Evolutionary conservation across 2,329 filamentous ascomycete species (phyloP), one percentile per base, ranked within the genome.

Genomic region (Mariannaea sp.): DNA sequence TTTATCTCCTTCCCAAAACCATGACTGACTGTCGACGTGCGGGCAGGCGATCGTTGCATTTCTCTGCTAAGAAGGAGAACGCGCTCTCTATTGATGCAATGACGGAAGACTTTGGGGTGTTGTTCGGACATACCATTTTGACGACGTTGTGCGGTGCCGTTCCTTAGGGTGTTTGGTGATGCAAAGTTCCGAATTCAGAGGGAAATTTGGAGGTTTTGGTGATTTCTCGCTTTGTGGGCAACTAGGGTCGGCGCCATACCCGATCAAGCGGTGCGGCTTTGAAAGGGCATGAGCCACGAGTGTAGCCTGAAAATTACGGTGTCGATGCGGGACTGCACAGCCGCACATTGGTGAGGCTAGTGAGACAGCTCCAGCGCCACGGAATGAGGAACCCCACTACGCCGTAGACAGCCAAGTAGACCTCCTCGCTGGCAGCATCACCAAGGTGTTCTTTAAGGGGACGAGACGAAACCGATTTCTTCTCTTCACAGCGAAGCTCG

Each of bases 151-250:
- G 70, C 62, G 71, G 68, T 73, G 71, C 71, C 72, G 73, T 75
- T 67, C 61, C 62, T 69, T 54, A 70, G 66, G 70, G 69, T 70
- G 68, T 72, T 71, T 73, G 72, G 70, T 72, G 71, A 75, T 74
- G 72, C 67, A 65, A 71, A 71, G 69, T 71, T 71, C 66, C 68
- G 56, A 64, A 64, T 63, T 61, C 59, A 56, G 63, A 59, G 62
- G 65, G 66, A 70, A 74, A 73, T 75, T 75, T 68, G 66, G 67
- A 68, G 66, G 70, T 70, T 73, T 74, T 74, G 70, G 68, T 71
- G 69, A 72, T 72, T 74, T 75, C 71, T 73, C 66, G 69, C 67
- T 74, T 75, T 76, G 73, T 76, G 73, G 72, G 73, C 67, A 68
- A 64, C 65, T 72, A 73, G 71, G 71, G 73, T 73, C 68, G 64